These are phyloP conservation scores for Mycena indigotica DNA, from an alignment of 768 basidiomycete species.

Conservation along the genomic window DNA sequence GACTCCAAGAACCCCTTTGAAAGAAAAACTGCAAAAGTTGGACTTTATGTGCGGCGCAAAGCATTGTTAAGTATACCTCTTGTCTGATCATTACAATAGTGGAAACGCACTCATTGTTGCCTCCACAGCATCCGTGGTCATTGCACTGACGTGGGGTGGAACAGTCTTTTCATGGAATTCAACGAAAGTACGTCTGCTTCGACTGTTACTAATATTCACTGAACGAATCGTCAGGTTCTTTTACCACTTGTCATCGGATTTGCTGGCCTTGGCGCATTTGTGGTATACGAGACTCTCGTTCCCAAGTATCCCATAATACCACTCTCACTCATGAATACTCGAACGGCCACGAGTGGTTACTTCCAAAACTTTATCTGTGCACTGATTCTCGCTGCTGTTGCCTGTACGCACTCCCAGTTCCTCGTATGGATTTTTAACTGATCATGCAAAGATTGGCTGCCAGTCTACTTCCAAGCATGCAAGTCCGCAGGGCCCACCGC, in stretches of 20 bases:
- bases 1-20: constrained; percentile 34
- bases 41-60: constrained; percentile 46
- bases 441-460: constrained; percentile 46
- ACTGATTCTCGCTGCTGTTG: constrained; percentile 15
- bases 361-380: constrained; percentile 29
- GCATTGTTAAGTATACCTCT: not conserved
- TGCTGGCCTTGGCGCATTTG: constrained; percentile 37
- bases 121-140: no score
- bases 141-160: constrained; percentile 54
- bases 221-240: no score
- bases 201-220: no score
- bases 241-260: constrained; percentile 47
- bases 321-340: constrained; percentile 19
- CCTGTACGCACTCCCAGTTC: no score
- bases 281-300: constrained; percentile 40
- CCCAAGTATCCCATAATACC: constrained; percentile 31
- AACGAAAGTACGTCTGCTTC: no score
- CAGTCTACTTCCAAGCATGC: constrained; percentile 47
- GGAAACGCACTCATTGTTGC: constrained; percentile 47
- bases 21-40: constrained; percentile 39
- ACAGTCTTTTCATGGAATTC: constrained; percentile 45
- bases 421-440: no score
- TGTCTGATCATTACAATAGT: constrained; percentile 22
- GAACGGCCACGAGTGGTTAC: constrained; percentile 25
- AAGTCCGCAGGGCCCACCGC: constrained; percentile 33